A percentile compares a stretch with the other conserved stretches of the same genome.
Conservation (phyloP, 1,284 basidiomycete species). For the Boletus semigastroideus region DNA sequence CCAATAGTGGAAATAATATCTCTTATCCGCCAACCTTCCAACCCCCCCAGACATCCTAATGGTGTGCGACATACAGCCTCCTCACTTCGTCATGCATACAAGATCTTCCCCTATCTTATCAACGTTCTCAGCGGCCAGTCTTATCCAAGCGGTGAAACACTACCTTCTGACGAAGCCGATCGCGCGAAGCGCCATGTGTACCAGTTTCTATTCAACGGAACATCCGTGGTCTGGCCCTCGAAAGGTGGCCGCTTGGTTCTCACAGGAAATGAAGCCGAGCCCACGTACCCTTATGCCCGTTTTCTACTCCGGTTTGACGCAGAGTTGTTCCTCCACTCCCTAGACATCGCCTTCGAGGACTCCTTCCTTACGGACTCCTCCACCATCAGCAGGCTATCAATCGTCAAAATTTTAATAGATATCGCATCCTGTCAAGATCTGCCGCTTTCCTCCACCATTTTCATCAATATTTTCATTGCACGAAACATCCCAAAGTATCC, state of each 20-base stretch:
- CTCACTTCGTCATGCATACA: slow-evolving; percentile 75
- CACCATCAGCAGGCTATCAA: slow-evolving; percentile 73
- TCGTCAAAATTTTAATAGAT: slow-evolving; percentile 86
- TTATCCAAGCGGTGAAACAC: slow-evolving; percentile 81
- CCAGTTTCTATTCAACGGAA: slow-evolving; percentile 80
- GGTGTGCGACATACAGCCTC: slow-evolving; percentile 33
- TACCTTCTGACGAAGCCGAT: slow-evolving; percentile 55
- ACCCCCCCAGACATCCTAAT: slow-evolving; percentile 5
- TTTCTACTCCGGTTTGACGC: slow-evolving; percentile 88
- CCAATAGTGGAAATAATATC: slow-evolving; percentile 85
- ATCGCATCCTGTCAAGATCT: slow-evolving; percentile 61
- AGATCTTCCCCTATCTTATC: slow-evolving; percentile 91
- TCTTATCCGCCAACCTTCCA: slow-evolving; percentile 69
- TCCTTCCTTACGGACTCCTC: slow-evolving; percentile 77
- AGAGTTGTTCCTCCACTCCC: slow-evolving; percentile 90
- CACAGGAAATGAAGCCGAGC: slow-evolving; percentile 69
- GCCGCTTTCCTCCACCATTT: slow-evolving; percentile 66
- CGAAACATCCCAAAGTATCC: slow-evolving; percentile 97
- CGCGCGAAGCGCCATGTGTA: slow-evolving; percentile 76
- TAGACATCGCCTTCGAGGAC: slow-evolving; percentile 96
- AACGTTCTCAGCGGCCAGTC: slow-evolving; percentile 81
- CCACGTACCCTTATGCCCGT: slow-evolving; percentile 87
- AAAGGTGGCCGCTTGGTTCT: slow-evolving; percentile 71
- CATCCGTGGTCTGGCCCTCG: slow-evolving; percentile 80
- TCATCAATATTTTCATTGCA: slow-evolving; percentile 94